A percentile compares a stretch with the other conserved stretches of the same genome.
Conservation (phyloP, 257 asterid species). For the Pogostemon cablin region DNA sequence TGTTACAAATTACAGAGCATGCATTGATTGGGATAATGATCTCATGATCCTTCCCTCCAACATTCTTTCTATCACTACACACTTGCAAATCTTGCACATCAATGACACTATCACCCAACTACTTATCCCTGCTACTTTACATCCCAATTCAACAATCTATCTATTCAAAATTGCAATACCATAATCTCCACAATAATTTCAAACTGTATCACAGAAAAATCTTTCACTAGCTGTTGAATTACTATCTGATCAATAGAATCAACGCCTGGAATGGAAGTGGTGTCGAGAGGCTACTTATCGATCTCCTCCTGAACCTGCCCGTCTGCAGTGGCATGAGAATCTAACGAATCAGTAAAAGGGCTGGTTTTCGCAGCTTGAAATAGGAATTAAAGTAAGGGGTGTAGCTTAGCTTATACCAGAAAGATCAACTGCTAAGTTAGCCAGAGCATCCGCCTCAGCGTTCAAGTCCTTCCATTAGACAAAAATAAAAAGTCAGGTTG, state of each 20-base stretch:
- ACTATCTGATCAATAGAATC: conserved; percentile 14
- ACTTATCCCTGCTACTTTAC: conserved; percentile 31
- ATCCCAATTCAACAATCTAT: conserved; percentile 28
- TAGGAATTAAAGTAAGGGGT: neutral
- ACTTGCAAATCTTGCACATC: neutral
- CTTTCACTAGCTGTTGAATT: conserved; percentile 25
- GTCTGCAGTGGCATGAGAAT: conserved; percentile 45
- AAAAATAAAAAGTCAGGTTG: conserved; percentile 20
- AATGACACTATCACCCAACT: neutral
- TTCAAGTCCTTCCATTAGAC: conserved; percentile 66
- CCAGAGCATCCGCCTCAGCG: conserved; percentile 92
- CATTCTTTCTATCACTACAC: neutral
- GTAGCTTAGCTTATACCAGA: conserved; percentile 52
- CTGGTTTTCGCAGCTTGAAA: neutral
- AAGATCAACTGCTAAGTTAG: conserved; percentile 87
- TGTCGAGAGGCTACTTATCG: conserved; percentile 45
- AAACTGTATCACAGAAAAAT: conserved; percentile 18
- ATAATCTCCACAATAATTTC: conserved; percentile 26
- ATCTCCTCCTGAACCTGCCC: conserved; percentile 76
- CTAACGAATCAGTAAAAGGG: neutral
- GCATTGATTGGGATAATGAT: conserved; percentile 6
- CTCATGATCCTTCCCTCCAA: neutral
- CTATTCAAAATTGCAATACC: conserved; percentile 36
- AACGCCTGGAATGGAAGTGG: conserved; percentile 20
- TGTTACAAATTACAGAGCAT: neutral